These are phyloP conservation scores for Cicer yamashitae DNA, from an alignment of 306 rosid species.

Conservation along the genomic window DNA sequence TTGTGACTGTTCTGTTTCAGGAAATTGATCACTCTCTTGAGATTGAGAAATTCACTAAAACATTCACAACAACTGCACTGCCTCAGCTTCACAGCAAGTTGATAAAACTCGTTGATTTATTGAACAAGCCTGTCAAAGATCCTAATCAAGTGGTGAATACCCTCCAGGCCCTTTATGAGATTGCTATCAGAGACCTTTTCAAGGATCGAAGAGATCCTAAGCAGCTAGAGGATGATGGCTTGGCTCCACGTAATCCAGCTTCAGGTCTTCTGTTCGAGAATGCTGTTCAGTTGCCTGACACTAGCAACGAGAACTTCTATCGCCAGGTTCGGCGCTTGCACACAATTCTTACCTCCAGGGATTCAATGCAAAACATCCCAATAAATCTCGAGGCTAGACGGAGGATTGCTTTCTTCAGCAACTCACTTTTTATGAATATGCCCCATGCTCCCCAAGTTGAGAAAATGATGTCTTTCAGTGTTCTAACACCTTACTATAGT, in stretches of 20 bases:
- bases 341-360: conserved; percentile 87
- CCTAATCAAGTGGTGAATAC: conserved; percentile 70
- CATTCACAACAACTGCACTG: conserved; percentile 76
- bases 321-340: conserved; percentile 86
- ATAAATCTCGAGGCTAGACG: conserved; percentile 95
- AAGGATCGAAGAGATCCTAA: conserved; percentile 69
- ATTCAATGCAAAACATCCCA: conserved; percentile 88
- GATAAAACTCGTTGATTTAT: conserved; percentile 74
- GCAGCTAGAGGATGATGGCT: conserved; percentile 78
- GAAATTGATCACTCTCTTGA: conserved; percentile 88
- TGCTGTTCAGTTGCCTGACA: conserved; percentile 71
- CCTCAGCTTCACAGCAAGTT: conserved; percentile 79
- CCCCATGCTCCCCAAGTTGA: conserved; percentile 98
- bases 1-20: conserved; percentile 77
- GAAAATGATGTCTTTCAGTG: conserved; percentile 98
- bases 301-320: conserved; percentile 71
- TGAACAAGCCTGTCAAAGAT: conserved; percentile 71
- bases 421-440: conserved; percentile 93
- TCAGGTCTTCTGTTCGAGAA: conserved; percentile 78
- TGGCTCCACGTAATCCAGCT: conserved; percentile 70
- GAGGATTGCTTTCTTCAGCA: conserved; percentile 92
- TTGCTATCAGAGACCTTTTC: conserved; percentile 77
- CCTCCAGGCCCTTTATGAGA: conserved; percentile 93
- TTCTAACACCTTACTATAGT: conserved; percentile 86
- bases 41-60: conserved; percentile 78